phyloP scores from a whole-genome alignment of 139 green algal genomes.

The Diplosphaera chodatii region DNA sequence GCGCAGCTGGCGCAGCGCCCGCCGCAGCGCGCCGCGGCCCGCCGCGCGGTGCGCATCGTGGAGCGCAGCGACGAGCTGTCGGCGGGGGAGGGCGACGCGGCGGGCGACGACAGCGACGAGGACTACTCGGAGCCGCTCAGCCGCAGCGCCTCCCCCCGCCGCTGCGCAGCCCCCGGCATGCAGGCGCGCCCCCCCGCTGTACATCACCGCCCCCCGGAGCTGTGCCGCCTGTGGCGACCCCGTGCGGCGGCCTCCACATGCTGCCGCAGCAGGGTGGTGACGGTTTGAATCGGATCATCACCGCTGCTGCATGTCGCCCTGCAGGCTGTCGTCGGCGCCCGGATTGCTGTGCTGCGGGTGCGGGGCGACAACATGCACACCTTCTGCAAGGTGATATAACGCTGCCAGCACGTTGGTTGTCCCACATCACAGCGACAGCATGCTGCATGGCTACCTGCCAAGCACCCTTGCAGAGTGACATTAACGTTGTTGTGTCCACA shows the following conservation, averaged over 20 bases:
- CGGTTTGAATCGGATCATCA: no score
- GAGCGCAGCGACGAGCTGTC: not conserved
- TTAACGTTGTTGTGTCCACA: no score
- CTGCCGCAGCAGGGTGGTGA: no score
- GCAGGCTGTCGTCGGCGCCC: not conserved
- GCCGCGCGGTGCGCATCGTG: not conserved
- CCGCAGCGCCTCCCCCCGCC: not conserved
- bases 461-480: no score
- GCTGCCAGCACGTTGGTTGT: no score
- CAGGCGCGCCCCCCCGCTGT: no score
- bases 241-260: no score
- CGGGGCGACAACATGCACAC: not conserved
- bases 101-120: constrained; percentile 3
- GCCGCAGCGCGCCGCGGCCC: not conserved
- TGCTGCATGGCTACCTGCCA: no score
- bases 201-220: no score
- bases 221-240: no score
- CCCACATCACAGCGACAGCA: no score
- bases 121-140: constrained; percentile 1
- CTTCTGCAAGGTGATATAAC: not conserved
- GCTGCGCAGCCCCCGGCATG: not conserved
- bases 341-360: not conserved
- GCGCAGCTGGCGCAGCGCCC: not conserved
- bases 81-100: not conserved
- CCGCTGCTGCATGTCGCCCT: no score